Percentiles rank a stretch among this genome's conserved stretches.
These are phyloP conservation scores for Tubosaeta brunneosetosa DNA, from an alignment of 768 basidiomycete species.

Conservation along the genomic window DNA sequence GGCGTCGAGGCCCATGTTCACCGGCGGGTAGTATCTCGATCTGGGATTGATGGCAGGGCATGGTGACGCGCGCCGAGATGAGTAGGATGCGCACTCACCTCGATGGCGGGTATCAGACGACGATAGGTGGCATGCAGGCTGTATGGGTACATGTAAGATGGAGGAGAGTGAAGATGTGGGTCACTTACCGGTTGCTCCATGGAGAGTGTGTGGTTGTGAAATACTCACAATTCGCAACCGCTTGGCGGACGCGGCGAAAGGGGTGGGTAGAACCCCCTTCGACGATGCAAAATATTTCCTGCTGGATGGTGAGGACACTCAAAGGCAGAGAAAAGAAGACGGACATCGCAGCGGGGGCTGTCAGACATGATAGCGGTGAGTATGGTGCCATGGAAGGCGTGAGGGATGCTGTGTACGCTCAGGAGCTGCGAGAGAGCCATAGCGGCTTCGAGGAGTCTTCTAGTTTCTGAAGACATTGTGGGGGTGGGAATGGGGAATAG, in stretches of 20 bases:
- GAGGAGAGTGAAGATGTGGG: not conserved
- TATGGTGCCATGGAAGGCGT: constrained; percentile 78
- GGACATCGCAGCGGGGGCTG: constrained; percentile 59
- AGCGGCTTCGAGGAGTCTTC: constrained; percentile 74
- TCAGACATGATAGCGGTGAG: constrained; percentile 67
- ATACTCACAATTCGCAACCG: constrained; percentile 57
- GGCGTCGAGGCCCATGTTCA: constrained; percentile 71
- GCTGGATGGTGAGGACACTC: constrained; percentile 11
- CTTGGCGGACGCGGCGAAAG: constrained; percentile 77
- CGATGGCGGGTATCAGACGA: constrained; percentile 70
- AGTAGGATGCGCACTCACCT: constrained; percentile 39
- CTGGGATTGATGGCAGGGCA: constrained; percentile 33
- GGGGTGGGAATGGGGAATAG: not conserved
- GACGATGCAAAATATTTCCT: constrained; percentile 86
- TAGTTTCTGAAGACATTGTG: constrained; percentile 59
- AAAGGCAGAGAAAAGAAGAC: constrained; percentile 22
- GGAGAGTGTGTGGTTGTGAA: constrained; percentile 68
- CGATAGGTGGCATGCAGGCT: constrained; percentile 76
- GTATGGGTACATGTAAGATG: constrained; percentile 11
- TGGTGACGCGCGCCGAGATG: constrained; percentile 1
- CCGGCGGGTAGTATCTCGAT: constrained; percentile 82
- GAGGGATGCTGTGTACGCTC: constrained; percentile 52
- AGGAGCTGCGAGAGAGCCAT: constrained; percentile 67
- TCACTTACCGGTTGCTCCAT: constrained; percentile 76
- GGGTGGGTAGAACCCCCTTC: constrained; percentile 70